Base-by-base conservation (phyloP, 345 rosid genomes). In the Moricandia arvensis region DNA sequence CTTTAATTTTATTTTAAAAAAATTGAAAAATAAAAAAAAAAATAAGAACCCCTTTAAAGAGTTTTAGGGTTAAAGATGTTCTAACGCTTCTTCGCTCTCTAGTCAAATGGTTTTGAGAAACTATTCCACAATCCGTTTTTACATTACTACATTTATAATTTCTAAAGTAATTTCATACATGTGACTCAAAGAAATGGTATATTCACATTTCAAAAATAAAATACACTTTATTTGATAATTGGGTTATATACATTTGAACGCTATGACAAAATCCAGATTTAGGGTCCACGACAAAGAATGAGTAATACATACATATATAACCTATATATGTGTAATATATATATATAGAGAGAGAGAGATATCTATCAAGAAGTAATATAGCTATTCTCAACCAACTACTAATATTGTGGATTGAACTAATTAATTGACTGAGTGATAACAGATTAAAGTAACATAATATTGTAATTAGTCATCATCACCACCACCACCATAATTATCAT, bases 91-190 rank as follows among this genome's bases (percentile, higher is more conserved):
- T 21, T 21, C 33, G 51, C 45, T 16, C 15, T n/a, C 41, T 59
- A 35, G 55, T 51, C 63, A 60, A 75, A 24, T 60, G 79, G 26
- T 60, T 49, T 59, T 60, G 73, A 18, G 60, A 47, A 43, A 45
- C 47, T 60, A 60, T 49, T 75, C 62, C 72, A 18, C 8, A 15
- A 61, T 59, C 54, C 62, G 59, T 67, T 47, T 68, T 59, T 60
- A 68, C 66, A 74, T 34, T 54, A 11, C 30, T 53, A 37, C 58
- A 21, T 66, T 31, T 8, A 45, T 43, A n/a, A 16, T 43, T 58
- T 58, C 26, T 45, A 29, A 18, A 43, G 35, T 41, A 55, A 66
- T 29, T 43, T 4, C 51, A 43, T 43, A 43, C 51, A 43, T 43
- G 51, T 54, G 45, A 63, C 10, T 1, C 8, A 24, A 27, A 4